Base-by-base conservation (phyloP, 2,329 filamentous ascomycete species). In the Neospermospora avenae region DNA sequence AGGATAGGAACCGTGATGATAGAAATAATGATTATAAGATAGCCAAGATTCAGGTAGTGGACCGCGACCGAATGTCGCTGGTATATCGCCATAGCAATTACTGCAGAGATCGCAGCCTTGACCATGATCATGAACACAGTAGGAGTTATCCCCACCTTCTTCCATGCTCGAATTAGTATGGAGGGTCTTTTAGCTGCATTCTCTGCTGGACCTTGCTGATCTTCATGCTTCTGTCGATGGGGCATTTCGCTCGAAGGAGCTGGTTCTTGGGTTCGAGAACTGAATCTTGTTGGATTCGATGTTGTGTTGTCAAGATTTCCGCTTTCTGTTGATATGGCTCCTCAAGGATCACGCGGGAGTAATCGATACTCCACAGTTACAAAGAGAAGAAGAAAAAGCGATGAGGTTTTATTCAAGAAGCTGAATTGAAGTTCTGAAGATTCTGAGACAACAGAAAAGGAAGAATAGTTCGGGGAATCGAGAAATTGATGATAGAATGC, bases 1-100 rank as follows among this genome's bases (percentile, higher is more conserved):
- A 89, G 80, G 59, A 90, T 84, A 13, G 83, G 78, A 44, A 90
- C 79, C 0, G 83, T 81, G 3, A 91, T 72, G 49, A 90, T 81
- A 1, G 81, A 81, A 62, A 88, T 78, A 64, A 91, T 83, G 46
- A 84, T 82, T 3, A 88, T 76, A 1, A 91, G 76, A 70, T 90
- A 68, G 3, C 66, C 66, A 35, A 68, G 57, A 53, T 66, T 68
- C 28, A 64, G n/a, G 51, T 66, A 68, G 56, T 64, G 44, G 10
- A 31, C 48, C 16, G 66, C 66, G 16, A 68, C 63, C 4, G 49
- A 39, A 39, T 65, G 46, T 1, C 41, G 55, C 49, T 67, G 65
- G 44, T 60, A 65, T 24, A 67, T 64, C 5, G 57, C 63, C 53
- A 65, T 63, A 5, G 58, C 55, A 42, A 67, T 66, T 6, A 59